Conservation (phyloP, 208 protist species). For the Leishmania lainsoni region DNA sequence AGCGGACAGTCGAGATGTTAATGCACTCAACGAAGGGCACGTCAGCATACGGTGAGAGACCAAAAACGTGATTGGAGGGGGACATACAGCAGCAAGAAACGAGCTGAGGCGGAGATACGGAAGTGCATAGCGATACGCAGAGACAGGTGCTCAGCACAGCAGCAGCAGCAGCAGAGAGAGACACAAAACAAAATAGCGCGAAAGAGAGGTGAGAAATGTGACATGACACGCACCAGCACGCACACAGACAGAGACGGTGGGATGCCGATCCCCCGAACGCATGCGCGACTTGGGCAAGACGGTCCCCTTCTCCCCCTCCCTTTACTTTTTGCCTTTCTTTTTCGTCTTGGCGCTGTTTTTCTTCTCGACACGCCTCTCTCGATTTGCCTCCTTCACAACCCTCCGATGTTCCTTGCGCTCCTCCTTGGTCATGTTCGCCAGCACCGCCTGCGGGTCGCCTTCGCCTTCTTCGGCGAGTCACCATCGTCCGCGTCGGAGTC, state of each 20-base stretch:
- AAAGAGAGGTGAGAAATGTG: constrained; percentile 7
- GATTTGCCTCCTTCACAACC: constrained; percentile 81
- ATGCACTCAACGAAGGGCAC: not conserved
- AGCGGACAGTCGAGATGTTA: too few species aligned
- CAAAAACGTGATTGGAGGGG: not conserved
- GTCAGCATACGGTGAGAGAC: not conserved
- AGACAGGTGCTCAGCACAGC: not conserved
- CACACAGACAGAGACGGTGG: not conserved
- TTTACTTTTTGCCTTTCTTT: constrained; percentile 29
- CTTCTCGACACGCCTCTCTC: constrained; percentile 70
- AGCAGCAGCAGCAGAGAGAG: not conserved
- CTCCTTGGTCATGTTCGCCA: constrained; percentile 86
- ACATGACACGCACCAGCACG: not conserved
- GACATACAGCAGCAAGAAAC: not conserved
- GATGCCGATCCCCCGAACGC: not conserved
- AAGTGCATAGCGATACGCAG: not conserved
- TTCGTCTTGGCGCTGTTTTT: constrained; percentile 57
- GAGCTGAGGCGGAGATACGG: not conserved
- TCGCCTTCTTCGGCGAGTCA: constrained; percentile 6
- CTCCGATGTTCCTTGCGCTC: constrained; percentile 81
- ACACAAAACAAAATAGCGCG: not conserved
- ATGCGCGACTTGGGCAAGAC: not conserved
- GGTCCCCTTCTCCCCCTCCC: not conserved
- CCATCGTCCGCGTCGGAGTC: constrained; percentile 20
- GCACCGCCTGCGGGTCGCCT: constrained; percentile 26